A percentile compares a stretch with the other conserved stretches of the same genome.
These are phyloP conservation scores for Fusarium pseudonygamai DNA, from an alignment of 2,329 filamentous ascomycete species.

Conservation along the genomic window DNA sequence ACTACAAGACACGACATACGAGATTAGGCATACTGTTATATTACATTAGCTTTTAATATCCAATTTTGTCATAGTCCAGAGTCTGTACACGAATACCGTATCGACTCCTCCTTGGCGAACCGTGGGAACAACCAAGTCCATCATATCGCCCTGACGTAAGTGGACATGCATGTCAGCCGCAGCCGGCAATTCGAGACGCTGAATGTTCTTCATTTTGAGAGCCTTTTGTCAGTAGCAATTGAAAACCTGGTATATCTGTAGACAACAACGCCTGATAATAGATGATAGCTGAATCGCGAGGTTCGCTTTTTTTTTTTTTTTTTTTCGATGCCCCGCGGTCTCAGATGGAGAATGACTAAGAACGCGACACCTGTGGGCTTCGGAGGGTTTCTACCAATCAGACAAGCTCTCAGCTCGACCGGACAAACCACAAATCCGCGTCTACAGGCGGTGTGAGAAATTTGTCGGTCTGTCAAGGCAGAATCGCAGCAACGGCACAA, in stretches of 20 bases:
- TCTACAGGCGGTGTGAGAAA: slow-evolving; percentile 52
- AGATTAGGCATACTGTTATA: slow-evolving; percentile 66
- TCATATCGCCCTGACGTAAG: slow-evolving; percentile 73
- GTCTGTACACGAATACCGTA: slow-evolving; percentile 62
- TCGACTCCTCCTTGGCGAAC: slow-evolving; percentile 71
- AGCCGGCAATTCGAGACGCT: slow-evolving; percentile 65
- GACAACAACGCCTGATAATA: background rate
- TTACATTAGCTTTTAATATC: slow-evolving; percentile 32
- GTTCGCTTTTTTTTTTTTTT: slow-evolving; percentile 30
- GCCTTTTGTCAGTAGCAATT: background rate
- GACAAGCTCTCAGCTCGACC: background rate
- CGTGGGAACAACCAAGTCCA: slow-evolving; percentile 63
- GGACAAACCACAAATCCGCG: slow-evolving; percentile 39
- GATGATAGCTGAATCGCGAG: slow-evolving; percentile 19
- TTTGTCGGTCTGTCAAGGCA: slow-evolving; percentile 55
- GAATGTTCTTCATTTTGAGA: slow-evolving; percentile 34
- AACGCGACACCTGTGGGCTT: background rate
- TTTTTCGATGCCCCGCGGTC: slow-evolving; percentile 18
- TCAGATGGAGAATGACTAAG: slow-evolving; percentile 1
- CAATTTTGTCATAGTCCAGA: slow-evolving; percentile 17
- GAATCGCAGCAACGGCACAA: slow-evolving; percentile 47
- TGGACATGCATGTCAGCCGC: slow-evolving; percentile 77
- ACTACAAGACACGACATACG: slow-evolving; percentile 46
- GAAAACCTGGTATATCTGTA: slow-evolving; percentile 5
- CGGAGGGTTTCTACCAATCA: slow-evolving; percentile 29